These are phyloP conservation scores for Raddia guianensis DNA, from an alignment of 176 grass and related monocot species.

Conservation along the genomic window DNA sequence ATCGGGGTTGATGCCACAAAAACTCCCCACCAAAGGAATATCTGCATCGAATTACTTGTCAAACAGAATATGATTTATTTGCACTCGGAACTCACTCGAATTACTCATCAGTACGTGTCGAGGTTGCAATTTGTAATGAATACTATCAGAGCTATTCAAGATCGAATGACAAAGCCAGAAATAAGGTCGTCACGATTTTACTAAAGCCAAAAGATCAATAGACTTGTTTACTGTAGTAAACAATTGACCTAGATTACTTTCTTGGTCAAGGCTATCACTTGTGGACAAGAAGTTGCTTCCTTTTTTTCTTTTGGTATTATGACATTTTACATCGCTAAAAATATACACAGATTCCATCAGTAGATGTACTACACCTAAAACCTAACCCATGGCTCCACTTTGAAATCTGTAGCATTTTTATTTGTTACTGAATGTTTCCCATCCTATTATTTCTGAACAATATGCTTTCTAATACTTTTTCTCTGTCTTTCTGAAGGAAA, in stretches of 20 bases:
- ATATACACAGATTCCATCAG: background rate
- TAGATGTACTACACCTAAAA: background rate
- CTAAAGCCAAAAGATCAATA: background rate
- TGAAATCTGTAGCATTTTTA: background rate
- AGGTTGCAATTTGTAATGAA: background rate
- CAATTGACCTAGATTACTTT: background rate
- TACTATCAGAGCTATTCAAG: background rate
- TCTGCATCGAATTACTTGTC: conserved; percentile 48
- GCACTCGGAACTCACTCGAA: background rate
- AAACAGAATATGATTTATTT: background rate
- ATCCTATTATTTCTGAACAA: background rate
- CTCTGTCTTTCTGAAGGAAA: background rate
- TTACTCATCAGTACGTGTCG: conserved; percentile 5
- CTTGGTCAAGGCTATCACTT: background rate
- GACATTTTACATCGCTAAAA: background rate
- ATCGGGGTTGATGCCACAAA: conserved; percentile 88
- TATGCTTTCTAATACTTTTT: too few species aligned
- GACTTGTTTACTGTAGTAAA: background rate
- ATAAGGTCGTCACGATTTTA: background rate
- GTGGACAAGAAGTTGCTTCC: background rate
- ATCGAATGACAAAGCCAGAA: conserved; percentile 11
- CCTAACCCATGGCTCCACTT: background rate
- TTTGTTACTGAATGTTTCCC: background rate
- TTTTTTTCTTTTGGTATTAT: background rate
- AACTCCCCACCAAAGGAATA: conserved; percentile 96